Base-by-base conservation (phyloP, 306 rosid genomes). In the Prunus armeniaca region DNA sequence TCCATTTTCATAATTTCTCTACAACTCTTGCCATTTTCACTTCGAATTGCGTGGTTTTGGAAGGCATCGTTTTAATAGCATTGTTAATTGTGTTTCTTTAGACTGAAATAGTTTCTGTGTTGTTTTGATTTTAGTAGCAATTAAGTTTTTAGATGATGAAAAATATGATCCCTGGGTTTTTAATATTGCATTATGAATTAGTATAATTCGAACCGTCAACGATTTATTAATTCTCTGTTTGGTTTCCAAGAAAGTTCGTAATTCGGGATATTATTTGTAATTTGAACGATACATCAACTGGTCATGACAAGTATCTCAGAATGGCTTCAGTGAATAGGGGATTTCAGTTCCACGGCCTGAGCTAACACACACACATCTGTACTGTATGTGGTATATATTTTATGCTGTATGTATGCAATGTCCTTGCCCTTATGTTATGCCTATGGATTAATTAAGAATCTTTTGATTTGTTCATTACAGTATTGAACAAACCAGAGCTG, bases 401-500 rank as follows among this genome's bases (percentile, higher is more conserved):
- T 24, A 30, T 71, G 19, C 38, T 52, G 34, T 71, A 22, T 71
- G n/a, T 32, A n/a, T 58, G 9, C 57, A 60, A 5, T 55, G 45
- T 18, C 34, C 4, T 50, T 50, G 22, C 22, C 34, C 25, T 51
- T 28, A 58, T 27, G 15, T 25, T 28, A 69, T 43, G 15, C 18
- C n/a, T 20, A 18, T 38, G 62, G 65, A 43, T 55, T 66, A 13
- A 43, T 72, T 27, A 38, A n/a, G 20, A 25, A 6, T 60, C 2
- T 63, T 77, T 56, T 47, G 25, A 18, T 52, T 24, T 70, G 19
- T 52, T 71, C 57, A 19, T 28, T 75, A 82, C 89, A 95, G 97
- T 78, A 38, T 80, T 87, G 81, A 84, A 80, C 72, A 82, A 68
- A 65, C 88, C 87, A 19, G 88, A 78, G 34, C 71, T 78, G 20